Evolutionary conservation across 331 rosid genomes (phyloP).

Genomic region (Rosa hybrid): DNA sequence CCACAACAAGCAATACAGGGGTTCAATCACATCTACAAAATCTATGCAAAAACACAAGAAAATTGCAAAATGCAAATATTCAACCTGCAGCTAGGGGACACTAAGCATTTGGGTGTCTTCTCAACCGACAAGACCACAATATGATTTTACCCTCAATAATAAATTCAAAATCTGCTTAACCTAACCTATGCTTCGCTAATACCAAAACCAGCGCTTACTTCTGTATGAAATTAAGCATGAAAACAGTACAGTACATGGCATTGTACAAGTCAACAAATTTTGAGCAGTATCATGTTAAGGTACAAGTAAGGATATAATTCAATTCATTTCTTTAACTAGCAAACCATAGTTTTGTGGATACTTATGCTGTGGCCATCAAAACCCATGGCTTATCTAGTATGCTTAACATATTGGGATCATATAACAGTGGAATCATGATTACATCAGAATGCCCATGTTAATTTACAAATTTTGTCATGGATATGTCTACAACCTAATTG

Average conservation of each 20-base stretch:
- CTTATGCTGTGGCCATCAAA: neutral
- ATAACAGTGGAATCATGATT: neutral
- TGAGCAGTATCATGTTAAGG: neutral
- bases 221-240: neutral
- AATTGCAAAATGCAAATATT: neutral
- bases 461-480: neutral
- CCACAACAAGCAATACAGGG: conserved; percentile 9
- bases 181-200: neutral
- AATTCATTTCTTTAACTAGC: neutral
- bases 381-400: neutral
- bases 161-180: neutral
- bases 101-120: conserved; percentile 2
- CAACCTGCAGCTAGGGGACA: neutral
- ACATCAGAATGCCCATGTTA: neutral
- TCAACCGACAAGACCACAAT: neutral
- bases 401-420: neutral
- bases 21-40: neutral
- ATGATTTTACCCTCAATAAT: neutral
- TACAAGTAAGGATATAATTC: neutral
- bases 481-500: neutral
- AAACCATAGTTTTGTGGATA: neutral
- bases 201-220: neutral
- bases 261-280: neutral
- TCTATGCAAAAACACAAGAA: neutral
- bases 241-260: neutral